These are phyloP conservation scores for Stramenopiles sp. DNA, from an alignment of 352 stramenopile genomes.

Conservation along the genomic window DNA sequence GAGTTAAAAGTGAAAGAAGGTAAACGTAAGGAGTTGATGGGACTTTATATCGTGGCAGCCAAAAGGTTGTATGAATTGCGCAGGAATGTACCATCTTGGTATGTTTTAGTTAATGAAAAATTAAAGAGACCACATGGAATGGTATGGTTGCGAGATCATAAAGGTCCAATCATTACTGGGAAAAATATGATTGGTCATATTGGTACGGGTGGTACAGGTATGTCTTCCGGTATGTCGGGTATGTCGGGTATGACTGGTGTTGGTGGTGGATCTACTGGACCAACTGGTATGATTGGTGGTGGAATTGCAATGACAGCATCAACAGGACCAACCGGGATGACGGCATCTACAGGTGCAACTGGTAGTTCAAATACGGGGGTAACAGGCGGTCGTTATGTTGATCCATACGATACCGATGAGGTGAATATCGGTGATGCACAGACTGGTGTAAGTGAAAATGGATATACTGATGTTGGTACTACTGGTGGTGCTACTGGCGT, in stretches of 20 bases:
- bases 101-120: background rate
- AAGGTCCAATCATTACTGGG: background rate
- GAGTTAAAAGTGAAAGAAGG: background rate
- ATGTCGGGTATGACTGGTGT: background rate
- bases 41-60: background rate
- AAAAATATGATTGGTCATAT: background rate
- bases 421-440: background rate
- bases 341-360: background rate
- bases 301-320: background rate
- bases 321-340: background rate
- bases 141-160: background rate
- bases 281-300: background rate
- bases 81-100: conserved; percentile 3
- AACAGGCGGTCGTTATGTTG: background rate
- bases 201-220: background rate
- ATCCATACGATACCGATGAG: conserved; percentile 4
- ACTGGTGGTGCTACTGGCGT: background rate
- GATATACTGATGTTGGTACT: background rate
- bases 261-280: background rate
- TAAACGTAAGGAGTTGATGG: background rate
- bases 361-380: background rate
- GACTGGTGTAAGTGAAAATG: background rate
- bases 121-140: background rate
- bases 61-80: conserved; percentile 7
- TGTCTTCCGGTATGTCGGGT: background rate